Evolutionary conservation across 768 basidiomycete species (phyloP).

Genomic region (Pisolithus sp.): DNA sequence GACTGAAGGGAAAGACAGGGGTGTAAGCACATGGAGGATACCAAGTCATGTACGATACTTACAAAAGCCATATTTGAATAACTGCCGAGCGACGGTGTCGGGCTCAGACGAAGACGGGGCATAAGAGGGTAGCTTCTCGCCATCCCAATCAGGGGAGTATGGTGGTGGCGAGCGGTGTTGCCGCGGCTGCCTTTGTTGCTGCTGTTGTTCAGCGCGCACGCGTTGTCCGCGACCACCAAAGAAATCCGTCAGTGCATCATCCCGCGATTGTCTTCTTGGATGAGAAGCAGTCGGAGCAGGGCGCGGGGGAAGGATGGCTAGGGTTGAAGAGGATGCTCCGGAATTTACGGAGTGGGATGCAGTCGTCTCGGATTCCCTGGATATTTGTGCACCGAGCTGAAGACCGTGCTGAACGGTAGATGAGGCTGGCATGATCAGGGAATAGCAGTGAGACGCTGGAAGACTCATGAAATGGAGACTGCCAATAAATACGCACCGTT

Average conservation of each 20-base stretch:
- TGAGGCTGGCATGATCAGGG: background rate
- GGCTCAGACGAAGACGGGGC: constrained; percentile 34
- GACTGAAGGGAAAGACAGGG: constrained; percentile 29
- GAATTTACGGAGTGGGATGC: constrained; percentile 10
- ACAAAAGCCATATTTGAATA: constrained; percentile 64
- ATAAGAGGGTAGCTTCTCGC: constrained; percentile 24
- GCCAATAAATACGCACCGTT: constrained; percentile 19
- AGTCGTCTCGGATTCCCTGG: constrained; percentile 19
- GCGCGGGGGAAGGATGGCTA: constrained; percentile 17
- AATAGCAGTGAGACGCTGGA: no score
- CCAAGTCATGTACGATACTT: constrained; percentile 17
- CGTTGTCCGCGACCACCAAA: constrained; percentile 25
- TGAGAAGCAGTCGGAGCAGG: constrained; percentile 13
- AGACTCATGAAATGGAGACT: background rate
- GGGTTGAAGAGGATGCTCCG: constrained; percentile 6
- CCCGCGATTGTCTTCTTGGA: constrained; percentile 19
- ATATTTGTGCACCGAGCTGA: constrained; percentile 17
- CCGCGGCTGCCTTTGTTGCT: background rate
- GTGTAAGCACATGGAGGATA: background rate
- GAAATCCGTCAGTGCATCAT: constrained; percentile 27
- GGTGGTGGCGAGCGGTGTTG: constrained; percentile 29
- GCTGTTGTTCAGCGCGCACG: constrained; percentile 14
- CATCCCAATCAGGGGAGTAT: constrained; percentile 38
- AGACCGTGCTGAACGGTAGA: constrained; percentile 1
- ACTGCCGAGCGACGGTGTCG: constrained; percentile 49